Percentiles rank a stretch among this genome's conserved stretches.
Evolutionary conservation across 2,329 filamentous ascomycete species (phyloP).

Genomic region (Ophiostoma himal-ulmi): DNA sequence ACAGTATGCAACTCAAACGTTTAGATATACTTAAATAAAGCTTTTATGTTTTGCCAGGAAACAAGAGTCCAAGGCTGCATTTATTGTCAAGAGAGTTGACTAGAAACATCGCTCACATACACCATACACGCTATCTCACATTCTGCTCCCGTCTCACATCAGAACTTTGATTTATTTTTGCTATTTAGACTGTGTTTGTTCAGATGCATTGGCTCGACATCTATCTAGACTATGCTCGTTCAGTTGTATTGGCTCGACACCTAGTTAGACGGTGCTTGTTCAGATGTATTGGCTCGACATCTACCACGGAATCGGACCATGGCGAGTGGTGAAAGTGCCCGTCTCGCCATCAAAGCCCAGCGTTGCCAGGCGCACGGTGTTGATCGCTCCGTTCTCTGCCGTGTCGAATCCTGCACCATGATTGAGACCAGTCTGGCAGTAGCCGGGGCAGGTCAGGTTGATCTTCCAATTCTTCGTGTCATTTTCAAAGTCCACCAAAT

Average conservation of each 20-base stretch:
- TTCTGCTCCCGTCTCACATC: neutral
- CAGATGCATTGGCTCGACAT: neutral
- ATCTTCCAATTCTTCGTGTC: conserved; percentile 32
- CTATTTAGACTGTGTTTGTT: neutral
- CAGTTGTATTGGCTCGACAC: neutral
- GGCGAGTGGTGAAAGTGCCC: conserved; percentile 29
- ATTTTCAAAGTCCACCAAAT: conserved; percentile 31
- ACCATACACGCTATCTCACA: neutral
- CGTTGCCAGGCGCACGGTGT: conserved; percentile 33
- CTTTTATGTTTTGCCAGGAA: too few species aligned
- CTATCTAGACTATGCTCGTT: conserved; percentile 3
- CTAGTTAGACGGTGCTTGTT: neutral
- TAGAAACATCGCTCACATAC: too few species aligned
- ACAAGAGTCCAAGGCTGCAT: too few species aligned
- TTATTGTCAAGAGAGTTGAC: too few species aligned
- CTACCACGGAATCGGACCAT: conserved; percentile 27
- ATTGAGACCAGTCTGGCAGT: conserved; percentile 33
- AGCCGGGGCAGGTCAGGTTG: conserved; percentile 37
- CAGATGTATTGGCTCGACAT: neutral
- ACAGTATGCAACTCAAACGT: too few species aligned
- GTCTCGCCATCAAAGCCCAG: conserved; percentile 31
- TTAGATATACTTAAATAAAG: too few species aligned
- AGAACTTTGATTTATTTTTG: neutral
- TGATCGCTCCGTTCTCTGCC: conserved; percentile 31
- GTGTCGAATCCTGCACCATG: conserved; percentile 22